phyloP scores from a whole-genome alignment of 345 rosid genomes.

The Arabidopsis suecica region DNA sequence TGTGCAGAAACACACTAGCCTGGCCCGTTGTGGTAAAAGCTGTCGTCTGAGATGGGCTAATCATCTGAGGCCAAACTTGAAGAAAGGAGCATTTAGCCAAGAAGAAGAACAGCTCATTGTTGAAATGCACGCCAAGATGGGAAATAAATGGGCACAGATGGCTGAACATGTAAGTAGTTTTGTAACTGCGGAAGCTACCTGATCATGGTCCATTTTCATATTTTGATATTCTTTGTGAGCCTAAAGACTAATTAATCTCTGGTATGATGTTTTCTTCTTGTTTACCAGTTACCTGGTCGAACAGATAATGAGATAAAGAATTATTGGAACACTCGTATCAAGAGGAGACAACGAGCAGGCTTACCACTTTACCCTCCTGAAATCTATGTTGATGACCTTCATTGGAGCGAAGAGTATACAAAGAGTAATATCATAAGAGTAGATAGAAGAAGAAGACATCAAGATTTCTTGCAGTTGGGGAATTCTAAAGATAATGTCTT shows the following conservation, averaged over 20 bases:
- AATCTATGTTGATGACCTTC: constrained; percentile 62
- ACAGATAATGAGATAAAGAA: constrained; percentile 99
- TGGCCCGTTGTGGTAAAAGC: constrained; percentile 96
- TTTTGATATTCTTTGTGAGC: not conserved
- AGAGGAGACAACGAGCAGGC: constrained; percentile 94
- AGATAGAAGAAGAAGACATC: constrained; percentile 61
- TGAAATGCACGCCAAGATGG: constrained; percentile 93
- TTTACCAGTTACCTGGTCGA: constrained; percentile 87
- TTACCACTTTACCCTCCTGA: constrained; percentile 96
- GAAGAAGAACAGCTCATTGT: constrained; percentile 91
- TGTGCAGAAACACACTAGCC: constrained; percentile 87
- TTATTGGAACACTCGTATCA: constrained; percentile 97
- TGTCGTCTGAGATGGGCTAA: constrained; percentile 98
- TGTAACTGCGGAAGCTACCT: constrained; percentile 13
- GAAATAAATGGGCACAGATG: constrained; percentile 99
- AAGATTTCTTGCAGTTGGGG: constrained; percentile 60
- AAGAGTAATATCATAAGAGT: constrained; percentile 44
- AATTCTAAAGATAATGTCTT: constrained; percentile 65
- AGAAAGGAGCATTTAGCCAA: constrained; percentile 93
- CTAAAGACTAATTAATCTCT: constrained; percentile 7
- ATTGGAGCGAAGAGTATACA: constrained; percentile 59
- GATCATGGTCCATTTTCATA: not conserved
- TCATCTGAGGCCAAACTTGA: constrained; percentile 95
- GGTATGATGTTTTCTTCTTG: not conserved
- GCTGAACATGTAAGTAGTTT: constrained; percentile 79